Base-by-base conservation (phyloP, 2,329 filamentous ascomycete species). In the Daldinia sp. region DNA sequence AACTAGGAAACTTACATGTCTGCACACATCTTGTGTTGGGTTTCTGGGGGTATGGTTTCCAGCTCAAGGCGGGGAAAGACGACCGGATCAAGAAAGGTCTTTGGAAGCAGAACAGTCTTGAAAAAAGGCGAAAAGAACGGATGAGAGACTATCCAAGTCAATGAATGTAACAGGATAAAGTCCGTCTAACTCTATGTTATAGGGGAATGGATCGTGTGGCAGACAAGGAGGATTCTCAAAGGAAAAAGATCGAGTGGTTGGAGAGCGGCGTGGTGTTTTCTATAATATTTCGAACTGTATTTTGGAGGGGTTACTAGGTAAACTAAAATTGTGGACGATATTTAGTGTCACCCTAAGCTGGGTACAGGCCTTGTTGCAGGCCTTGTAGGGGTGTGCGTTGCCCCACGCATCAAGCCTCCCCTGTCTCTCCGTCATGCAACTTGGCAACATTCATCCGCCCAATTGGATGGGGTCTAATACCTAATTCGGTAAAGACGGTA, bases 201-300 rank as follows among this genome's bases (percentile, higher is more conserved):
- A 63, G 51, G 52, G 37, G 58, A 62, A 32, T 17, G 21, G 30
- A 27, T 54, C 32, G 52, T 66, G 62, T 65, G 53, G 61, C 61
- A 67, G 58, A 57, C 58, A 47, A 64, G 51, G 61, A 56, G 41
- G 55, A 37, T 43, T 58, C 49, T 54, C 30, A 51, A 58, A 37
- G 41, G 58, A 50, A n/a, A 50, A 4, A 50, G 25, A 35, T 11
- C 35, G 17, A 39, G 34, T 61, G 15, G 49, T 39, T 53, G 59
- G 56, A 64, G 61, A 62, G 55, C 41, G 50, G 61, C 48, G 57
- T 66, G 47, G 51, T 67, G 60, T 64, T 66, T 63, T 66, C 48
- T 66, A 67, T 67, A 67, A 67, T 67, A 61, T 61, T 67, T 67
- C 63, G 64, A 61, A 67, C n/a, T n/a, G n/a, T n/a, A n/a, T n/a